Conservation (phyloP, 352 stramenopile genomes). For the Globisporangium takayamanum region DNA sequence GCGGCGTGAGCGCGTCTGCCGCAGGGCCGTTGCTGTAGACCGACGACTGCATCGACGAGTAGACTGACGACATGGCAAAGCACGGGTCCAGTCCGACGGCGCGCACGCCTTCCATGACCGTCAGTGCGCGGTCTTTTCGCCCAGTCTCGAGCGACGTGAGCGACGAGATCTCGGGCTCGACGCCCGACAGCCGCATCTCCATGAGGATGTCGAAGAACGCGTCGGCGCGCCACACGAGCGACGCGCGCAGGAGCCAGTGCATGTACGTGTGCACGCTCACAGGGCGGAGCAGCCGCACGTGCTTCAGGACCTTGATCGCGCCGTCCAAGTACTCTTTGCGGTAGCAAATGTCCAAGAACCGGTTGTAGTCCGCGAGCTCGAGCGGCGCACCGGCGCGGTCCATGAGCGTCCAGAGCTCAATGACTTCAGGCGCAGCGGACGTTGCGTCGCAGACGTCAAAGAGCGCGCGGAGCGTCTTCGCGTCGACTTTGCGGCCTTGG, state of each 20-base stretch:
- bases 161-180: slow-evolving; percentile 79
- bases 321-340: slow-evolving; percentile 71
- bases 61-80: slow-evolving; percentile 83
- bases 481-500: slow-evolving; percentile 79
- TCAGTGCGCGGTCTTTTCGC: slow-evolving; percentile 76
- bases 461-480: slow-evolving; percentile 61
- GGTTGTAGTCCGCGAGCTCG: slow-evolving; percentile 53
- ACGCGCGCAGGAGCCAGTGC: slow-evolving; percentile 75
- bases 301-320: slow-evolving; percentile 69
- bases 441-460: slow-evolving; percentile 69
- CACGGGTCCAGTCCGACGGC: slow-evolving; percentile 78
- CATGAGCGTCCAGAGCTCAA: slow-evolving; percentile 72
- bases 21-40: slow-evolving; percentile 66
- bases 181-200: slow-evolving; percentile 77
- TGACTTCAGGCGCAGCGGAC: slow-evolving; percentile 47
- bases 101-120: slow-evolving; percentile 84
- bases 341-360: slow-evolving; percentile 74
- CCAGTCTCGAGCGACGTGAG: slow-evolving; percentile 80
- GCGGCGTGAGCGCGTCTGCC: slow-evolving; percentile 36
- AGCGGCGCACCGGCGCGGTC: slow-evolving; percentile 49
- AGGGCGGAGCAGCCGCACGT: slow-evolving; percentile 51
- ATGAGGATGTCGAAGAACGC: slow-evolving; percentile 83
- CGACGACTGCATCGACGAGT: slow-evolving; percentile 68
- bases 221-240: slow-evolving; percentile 74
- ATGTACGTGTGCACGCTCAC: slow-evolving; percentile 79